Evolutionary conservation across 2,329 filamentous ascomycete species (phyloP), one percentile per base, ranked within the genome.

Genomic region (Fusarium burgessii): DNA sequence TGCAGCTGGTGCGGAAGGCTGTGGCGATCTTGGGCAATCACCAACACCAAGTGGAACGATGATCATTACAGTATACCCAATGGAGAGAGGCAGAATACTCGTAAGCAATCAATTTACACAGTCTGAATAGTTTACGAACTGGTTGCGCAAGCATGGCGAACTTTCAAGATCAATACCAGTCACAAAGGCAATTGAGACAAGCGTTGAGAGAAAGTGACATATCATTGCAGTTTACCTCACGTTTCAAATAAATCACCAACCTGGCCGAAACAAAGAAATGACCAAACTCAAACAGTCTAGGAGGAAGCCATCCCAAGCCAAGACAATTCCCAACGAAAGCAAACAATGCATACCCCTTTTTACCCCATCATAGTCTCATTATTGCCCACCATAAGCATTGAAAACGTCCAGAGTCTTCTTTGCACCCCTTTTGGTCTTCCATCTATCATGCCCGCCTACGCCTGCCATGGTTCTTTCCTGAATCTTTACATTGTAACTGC

Each of bases 221-320:
- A 49, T 52, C 25, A 46, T 32, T 25, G 5, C 45, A 46, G 27
- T 23, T 32, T 40, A 14, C 36, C 29, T 43, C 43, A 15, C 47
- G 49, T 69, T 68, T 68, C 58, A 52, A 45, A 58, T 47, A 68
- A 13, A 58, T 23, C 15, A 64, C 25, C 36, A 42, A 41, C 29
- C 36, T 35, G 43, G 25, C 27, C 43, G 45, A 52, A 50, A 46
- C 23, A 65, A 59, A 32, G 27, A 29, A 58, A 36, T 32, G 9
- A 42, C 42, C 17, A 23, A 27, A 20, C 65, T 58, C 58, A 41
- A 25, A 46, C 66, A 69, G 40, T 64, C 40, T 64, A 35, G 47
- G 38, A 56, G 35, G 40, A 50, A 32, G 20, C 29, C 41, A 47
- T 49, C 40, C 23, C 33, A 38, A 42, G 23, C 40, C 32, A 62